These are phyloP conservation scores for Candida neerlandica DNA, from an alignment of 1,139 yeast species.

Conservation along the genomic window DNA sequence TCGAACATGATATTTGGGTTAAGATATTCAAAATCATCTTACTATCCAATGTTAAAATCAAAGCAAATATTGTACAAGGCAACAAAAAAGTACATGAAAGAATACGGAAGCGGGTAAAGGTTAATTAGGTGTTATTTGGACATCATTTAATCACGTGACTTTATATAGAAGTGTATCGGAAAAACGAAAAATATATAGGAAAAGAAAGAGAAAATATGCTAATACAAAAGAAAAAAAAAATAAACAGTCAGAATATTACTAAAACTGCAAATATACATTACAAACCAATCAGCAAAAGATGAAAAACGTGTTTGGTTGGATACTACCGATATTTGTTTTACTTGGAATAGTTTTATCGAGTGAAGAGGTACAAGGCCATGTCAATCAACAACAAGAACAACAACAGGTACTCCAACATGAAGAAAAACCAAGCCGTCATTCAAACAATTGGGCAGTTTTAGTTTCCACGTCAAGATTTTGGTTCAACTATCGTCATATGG, in stretches of 20 bases:
- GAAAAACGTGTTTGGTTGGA: slow-evolving; percentile 1
- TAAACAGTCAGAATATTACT: too few species aligned
- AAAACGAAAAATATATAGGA: too few species aligned
- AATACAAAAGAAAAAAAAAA: background rate
- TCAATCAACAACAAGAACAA: background rate
- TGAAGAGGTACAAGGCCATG: background rate
- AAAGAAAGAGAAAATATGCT: background rate
- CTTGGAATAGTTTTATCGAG: background rate
- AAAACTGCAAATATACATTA: background rate
- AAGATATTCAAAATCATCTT: background rate
- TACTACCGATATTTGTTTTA: slow-evolving; percentile 7
- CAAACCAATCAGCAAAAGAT: background rate
- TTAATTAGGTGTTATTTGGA: background rate
- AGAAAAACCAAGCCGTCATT: slow-evolving; percentile 51
- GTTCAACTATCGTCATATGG: slow-evolving; percentile 98
- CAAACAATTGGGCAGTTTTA: slow-evolving; percentile 92
- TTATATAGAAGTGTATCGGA: too few species aligned
- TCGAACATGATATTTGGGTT: slow-evolving; percentile 10
- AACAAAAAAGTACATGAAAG: background rate
- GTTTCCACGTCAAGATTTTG: slow-evolving; percentile 96
- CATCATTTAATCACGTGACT: background rate
- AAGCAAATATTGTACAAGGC: background rate
- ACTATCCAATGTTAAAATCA: background rate
- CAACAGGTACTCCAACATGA: background rate
- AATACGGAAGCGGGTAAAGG: background rate